Evolutionary conservation across 768 basidiomycete genomes (phyloP).

Genomic region (Scleroderma bovista): DNA sequence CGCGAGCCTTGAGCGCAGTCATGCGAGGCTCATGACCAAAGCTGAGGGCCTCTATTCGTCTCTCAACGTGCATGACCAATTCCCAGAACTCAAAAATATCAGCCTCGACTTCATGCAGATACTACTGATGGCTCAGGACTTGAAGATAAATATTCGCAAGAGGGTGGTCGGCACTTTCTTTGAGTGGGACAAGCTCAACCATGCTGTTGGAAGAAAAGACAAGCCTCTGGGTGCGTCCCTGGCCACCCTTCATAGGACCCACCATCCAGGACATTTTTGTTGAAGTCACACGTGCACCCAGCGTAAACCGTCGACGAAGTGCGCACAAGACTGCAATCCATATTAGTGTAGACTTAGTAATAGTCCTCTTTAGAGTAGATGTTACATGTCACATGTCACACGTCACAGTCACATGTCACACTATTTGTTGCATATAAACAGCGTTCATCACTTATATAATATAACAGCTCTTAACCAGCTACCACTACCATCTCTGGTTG

Average conservation of each 20-base stretch:
- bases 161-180: slow-evolving; percentile 31
- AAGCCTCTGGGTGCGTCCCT: slow-evolving; percentile 12
- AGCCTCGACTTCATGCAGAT: slow-evolving; percentile 25
- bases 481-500: no score
- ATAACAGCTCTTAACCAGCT: no score
- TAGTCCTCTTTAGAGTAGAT: no score
- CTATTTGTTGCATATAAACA: no score
- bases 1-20: slow-evolving; percentile 13
- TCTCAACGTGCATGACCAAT: slow-evolving; percentile 28
- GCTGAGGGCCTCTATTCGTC: slow-evolving; percentile 31
- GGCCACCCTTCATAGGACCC: slow-evolving; percentile 23
- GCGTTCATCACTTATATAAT: no score
- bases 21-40: slow-evolving; percentile 15
- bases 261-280: slow-evolving; percentile 2
- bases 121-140: slow-evolving; percentile 31
- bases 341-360: no score
- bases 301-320: no score
- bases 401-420: no score
- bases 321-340: no score
- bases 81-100: slow-evolving; percentile 30
- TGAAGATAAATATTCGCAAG: slow-evolving; percentile 36
- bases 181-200: slow-evolving; percentile 33
- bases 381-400: no score
- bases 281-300: no score
- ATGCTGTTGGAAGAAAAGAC: slow-evolving; percentile 26